Evolutionary conservation across 139 green algal genomes (phyloP).

Genomic region (Chlorella sp.): DNA sequence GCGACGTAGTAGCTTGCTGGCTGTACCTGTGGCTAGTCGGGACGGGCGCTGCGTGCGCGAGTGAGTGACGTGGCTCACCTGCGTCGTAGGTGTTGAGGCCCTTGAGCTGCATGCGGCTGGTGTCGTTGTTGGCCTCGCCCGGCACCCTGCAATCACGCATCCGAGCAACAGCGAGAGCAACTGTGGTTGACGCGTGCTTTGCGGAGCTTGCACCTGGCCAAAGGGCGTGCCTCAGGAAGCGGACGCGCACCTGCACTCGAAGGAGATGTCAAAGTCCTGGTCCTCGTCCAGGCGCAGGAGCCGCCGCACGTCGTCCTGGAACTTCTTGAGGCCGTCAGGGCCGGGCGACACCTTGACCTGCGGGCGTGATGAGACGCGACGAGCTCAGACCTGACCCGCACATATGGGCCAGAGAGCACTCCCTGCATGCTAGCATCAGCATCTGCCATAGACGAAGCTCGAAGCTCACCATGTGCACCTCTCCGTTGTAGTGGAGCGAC

Average conservation of each 20-base stretch:
- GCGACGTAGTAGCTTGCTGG: neutral
- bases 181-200: no score
- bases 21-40: neutral
- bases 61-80: neutral
- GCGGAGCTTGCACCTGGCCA: neutral
- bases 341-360: constrained; percentile 12
- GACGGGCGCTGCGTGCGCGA: neutral
- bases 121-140: neutral
- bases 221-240: neutral
- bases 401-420: no score
- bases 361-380: neutral
- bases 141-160: constrained; percentile 4
- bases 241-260: constrained; percentile 6
- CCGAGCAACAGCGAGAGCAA: neutral
- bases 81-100: constrained; percentile 14
- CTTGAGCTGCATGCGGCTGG: constrained; percentile 11
- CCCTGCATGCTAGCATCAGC: neutral
- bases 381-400: neutral
- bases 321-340: neutral
- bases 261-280: constrained; percentile 17
- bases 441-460: no score
- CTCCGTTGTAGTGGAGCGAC: constrained; percentile 8
- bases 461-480: constrained; percentile 3
- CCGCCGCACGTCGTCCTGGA: constrained; percentile 12
- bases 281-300: constrained; percentile 11